A percentile compares a stretch with the other conserved stretches of the same genome.
Conservation (phyloP, 352 stramenopile species). For the Thalassiosira livingstoniorum region DNA sequence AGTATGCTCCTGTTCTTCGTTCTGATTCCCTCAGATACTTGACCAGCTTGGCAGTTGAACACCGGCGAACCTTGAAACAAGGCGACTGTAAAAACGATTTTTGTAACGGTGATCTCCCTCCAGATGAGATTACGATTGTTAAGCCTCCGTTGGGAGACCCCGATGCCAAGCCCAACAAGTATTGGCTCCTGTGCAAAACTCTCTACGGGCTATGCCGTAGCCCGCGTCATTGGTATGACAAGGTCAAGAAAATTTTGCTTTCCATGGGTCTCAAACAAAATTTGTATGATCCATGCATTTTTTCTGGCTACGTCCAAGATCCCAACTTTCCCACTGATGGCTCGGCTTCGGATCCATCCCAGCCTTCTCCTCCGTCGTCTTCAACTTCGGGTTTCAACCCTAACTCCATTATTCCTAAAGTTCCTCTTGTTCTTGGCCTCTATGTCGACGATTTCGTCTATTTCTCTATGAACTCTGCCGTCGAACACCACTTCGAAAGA, state of each 20-base stretch:
- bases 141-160: conserved; percentile 32
- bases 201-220: conserved; percentile 38
- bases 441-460: conserved; percentile 31
- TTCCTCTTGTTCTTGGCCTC: not conserved
- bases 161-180: conserved; percentile 5
- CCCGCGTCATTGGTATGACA: conserved; percentile 46
- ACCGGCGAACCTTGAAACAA: conserved; percentile 46
- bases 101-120: not conserved
- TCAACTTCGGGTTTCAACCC: too few species aligned
- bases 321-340: not conserved
- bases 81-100: too few species aligned
- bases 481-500: not conserved
- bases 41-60: conserved; percentile 21
- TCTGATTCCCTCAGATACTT: conserved; percentile 39
- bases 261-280: conserved; percentile 21
- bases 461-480: not conserved
- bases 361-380: not conserved
- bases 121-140: conserved; percentile 30
- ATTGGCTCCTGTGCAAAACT: conserved; percentile 40
- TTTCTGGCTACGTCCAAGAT: not conserved
- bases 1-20: conserved; percentile 36
- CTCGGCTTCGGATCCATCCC: not conserved
- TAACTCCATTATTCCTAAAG: too few species aligned
- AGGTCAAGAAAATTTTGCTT: conserved; percentile 11
- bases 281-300: conserved; percentile 33